Base-by-base conservation (phyloP, 306 rosid species). In the Begonia fuchsioides region DNA sequence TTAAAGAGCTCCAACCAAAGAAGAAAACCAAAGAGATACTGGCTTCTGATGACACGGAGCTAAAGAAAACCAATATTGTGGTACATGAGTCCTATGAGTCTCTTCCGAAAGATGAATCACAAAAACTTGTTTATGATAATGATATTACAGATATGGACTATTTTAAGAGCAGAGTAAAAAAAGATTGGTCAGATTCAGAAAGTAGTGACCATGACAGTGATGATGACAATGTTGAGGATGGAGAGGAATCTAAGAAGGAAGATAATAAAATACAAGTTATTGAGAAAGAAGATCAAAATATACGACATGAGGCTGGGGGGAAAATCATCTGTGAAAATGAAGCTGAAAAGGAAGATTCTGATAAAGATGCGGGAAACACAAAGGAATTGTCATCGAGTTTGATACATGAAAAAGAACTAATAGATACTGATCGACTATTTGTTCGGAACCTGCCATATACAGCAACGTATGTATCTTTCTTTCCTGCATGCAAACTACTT, bases 391-490 rank as follows among this genome's bases (percentile, higher is more conserved):
- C 51, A 38, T 57, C 80, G 49, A 62, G 55, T 68, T 19, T 41
- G 43, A 72, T 73, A 64, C 72, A 69, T 17, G 71, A 58, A 56
- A 75, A 71, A 18, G 82, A 66, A 68, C 69, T 46, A 56, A 57
- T 68, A 43, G 85, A 85, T 60, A 65, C 75, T 17, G 49, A 71
- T 50, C 80, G 98, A 8, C 82, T 90, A 39, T 90, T 90, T 71
- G 76, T 90, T 38, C 92, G 94, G 9, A 90, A 85, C 79, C 80
- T 90, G 67, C 95, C 95, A 41, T 90, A 74, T 58, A 54, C 85
- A 3, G 70, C 94, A 58, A 79, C 62, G 93, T 85, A 81, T 18
- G 14, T 20, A 41, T 62, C 39, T 45, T 59, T 12, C 11, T 13
- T 46, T 16, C 32, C 43, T 6, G 12, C 20, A n/a, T 13, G 39